phyloP scores from a whole-genome alignment of 345 rosid species.

The Syzygium oleosum region DNA sequence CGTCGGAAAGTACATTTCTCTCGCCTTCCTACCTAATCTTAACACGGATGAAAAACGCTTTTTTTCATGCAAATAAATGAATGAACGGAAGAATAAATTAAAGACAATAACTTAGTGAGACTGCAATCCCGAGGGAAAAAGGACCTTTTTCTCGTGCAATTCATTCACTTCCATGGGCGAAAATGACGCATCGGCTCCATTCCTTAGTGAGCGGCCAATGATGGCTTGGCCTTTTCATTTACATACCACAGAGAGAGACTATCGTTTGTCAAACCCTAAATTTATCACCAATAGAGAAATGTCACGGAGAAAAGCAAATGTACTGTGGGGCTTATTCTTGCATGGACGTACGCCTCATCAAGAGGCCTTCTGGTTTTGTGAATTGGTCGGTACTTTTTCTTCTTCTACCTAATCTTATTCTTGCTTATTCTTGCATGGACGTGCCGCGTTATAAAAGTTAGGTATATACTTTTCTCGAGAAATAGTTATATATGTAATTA shows the following conservation, averaged over 20 bases:
- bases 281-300: not conserved
- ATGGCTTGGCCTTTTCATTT: not conserved
- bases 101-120: not conserved
- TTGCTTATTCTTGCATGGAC: too few species aligned
- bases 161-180: not conserved
- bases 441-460: not conserved
- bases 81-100: not conserved
- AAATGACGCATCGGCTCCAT: not conserved
- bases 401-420: too few species aligned
- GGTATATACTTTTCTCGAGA: not conserved
- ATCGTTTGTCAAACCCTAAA: not conserved
- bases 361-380: not conserved
- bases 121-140: not conserved
- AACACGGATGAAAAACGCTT: not conserved
- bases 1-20: not conserved
- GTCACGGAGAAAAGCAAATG: not conserved
- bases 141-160: slow-evolving; percentile 11
- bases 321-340: not conserved
- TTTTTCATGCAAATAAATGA: not conserved
- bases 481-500: not conserved
- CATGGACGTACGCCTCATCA: not conserved
- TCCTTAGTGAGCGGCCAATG: not conserved
- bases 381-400: not conserved
- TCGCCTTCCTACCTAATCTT: not conserved
- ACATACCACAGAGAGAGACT: not conserved